These are phyloP conservation scores for Haplosporangium sp. DNA, from an alignment of 371 early-diverging fungal species.

Conservation along the genomic window DNA sequence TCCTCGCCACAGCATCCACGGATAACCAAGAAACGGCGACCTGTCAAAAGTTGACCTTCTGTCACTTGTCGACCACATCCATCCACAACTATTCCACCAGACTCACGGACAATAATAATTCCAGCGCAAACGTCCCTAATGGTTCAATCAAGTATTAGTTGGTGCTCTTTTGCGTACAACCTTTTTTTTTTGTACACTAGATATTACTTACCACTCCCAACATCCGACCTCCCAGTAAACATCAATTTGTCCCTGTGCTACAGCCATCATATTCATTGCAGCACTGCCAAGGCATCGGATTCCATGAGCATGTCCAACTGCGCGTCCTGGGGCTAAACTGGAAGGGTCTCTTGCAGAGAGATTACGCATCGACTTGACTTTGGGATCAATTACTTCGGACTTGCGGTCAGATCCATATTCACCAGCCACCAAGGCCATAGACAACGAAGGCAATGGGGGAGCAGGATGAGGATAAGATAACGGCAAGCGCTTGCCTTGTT, in stretches of 20 bases:
- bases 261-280: constrained; percentile 80
- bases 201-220: constrained; percentile 71
- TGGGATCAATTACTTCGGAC: constrained; percentile 69
- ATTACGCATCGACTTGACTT: constrained; percentile 73
- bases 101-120: constrained; percentile 76
- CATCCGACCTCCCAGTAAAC: constrained; percentile 94
- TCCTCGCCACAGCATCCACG: constrained; percentile 52
- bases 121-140: constrained; percentile 87
- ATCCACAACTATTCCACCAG: constrained; percentile 80
- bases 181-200: background rate
- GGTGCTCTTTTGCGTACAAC: background rate
- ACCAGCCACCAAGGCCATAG: constrained; percentile 78
- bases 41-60: constrained; percentile 52
- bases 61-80: constrained; percentile 59
- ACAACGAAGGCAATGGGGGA: constrained; percentile 70
- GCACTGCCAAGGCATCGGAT: constrained; percentile 87
- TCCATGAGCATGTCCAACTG: constrained; percentile 74
- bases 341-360: constrained; percentile 51
- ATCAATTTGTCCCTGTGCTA: constrained; percentile 89
- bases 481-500: constrained; percentile 66
- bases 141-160: background rate
- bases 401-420: constrained; percentile 88
- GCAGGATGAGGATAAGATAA: constrained; percentile 62
- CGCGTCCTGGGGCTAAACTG: constrained; percentile 26
- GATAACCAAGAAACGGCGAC: constrained; percentile 47